Percentiles rank a stretch among this genome's conserved stretches.
Evolutionary conservation across 2,329 filamentous ascomycete genomes (phyloP).

Genomic region (Ilyonectria robusta): DNA sequence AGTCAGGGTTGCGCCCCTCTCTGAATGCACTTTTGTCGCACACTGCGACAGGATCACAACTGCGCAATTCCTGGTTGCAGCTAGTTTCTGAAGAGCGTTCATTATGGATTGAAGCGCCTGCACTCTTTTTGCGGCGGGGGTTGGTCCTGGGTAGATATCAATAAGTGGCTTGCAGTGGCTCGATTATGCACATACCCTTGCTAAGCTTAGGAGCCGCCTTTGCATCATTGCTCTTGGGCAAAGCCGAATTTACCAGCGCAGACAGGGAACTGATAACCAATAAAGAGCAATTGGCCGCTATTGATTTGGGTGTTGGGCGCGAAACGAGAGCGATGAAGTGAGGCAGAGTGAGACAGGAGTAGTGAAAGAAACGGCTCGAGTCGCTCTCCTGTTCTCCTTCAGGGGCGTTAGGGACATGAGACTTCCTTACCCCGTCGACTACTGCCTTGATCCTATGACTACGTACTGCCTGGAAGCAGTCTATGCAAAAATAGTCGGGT

Average conservation of each 20-base stretch:
- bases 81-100: constrained; percentile 80
- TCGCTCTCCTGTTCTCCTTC: constrained; percentile 38
- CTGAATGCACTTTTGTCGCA: constrained; percentile 82
- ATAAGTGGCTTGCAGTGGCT: constrained; percentile 17
- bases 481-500: constrained; percentile 46
- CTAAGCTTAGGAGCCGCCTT: constrained; percentile 55
- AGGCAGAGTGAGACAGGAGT: constrained; percentile 71
- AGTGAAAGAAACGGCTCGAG: constrained; percentile 60
- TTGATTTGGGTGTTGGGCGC: constrained; percentile 74
- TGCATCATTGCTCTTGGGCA: constrained; percentile 71
- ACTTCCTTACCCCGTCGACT: constrained; percentile 37
- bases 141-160: constrained; percentile 50
- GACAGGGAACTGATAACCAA: constrained; percentile 86
- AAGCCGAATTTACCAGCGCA: constrained; percentile 81
- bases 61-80: constrained; percentile 79
- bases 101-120: constrained; percentile 75
- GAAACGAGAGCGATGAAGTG: constrained; percentile 83
- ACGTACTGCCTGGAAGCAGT: constrained; percentile 63
- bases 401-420: constrained; percentile 17
- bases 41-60: constrained; percentile 85
- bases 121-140: constrained; percentile 59
- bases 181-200: constrained; percentile 53
- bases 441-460: constrained; percentile 48
- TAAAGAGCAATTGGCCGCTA: constrained; percentile 74
- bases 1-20: constrained; percentile 76